These are phyloP conservation scores for Zelopaecilomyces penicillatus DNA, from an alignment of 2,329 filamentous ascomycete species.

Conservation along the genomic window DNA sequence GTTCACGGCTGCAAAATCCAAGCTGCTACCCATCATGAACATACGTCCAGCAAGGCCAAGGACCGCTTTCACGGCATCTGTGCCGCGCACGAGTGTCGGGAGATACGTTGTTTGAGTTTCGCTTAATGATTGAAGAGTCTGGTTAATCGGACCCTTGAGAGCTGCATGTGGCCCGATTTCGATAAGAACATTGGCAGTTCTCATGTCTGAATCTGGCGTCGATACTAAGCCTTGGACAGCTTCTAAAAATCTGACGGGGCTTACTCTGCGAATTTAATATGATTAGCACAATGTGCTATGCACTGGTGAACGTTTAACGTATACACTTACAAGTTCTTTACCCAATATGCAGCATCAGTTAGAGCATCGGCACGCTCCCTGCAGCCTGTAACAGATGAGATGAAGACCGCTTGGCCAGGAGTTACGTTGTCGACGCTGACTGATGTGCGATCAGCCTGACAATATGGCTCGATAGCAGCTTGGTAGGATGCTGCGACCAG, in stretches of 20 bases:
- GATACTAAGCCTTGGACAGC: constrained; percentile 5
- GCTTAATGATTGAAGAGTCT: constrained; percentile 20
- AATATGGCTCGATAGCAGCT: constrained; percentile 3
- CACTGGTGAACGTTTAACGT: not conserved
- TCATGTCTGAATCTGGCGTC: not conserved
- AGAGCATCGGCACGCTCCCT: not conserved
- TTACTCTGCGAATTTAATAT: constrained; percentile 1
- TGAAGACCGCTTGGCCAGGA: constrained; percentile 1
- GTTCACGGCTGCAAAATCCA: not conserved
- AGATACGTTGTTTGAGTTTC: not conserved
- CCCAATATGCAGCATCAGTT: constrained; percentile 13
- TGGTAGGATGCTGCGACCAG: constrained; percentile 7
- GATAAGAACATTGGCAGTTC: constrained; percentile 18
- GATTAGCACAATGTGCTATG: not conserved
- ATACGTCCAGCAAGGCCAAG: not conserved
- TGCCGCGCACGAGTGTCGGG: not conserved
- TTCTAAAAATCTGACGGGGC: constrained; percentile 18
- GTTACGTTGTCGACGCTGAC: not conserved
- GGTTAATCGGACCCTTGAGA: constrained; percentile 35
- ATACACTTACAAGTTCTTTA: constrained; percentile 11
- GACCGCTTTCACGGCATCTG: not conserved
- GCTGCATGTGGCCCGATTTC: constrained; percentile 38
- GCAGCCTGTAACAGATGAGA: constrained; percentile 4
- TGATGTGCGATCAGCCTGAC: not conserved
- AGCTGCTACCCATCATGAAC: not conserved